These are phyloP conservation scores for Ricinus communis DNA, from an alignment of 345 rosid species.

Conservation along the genomic window DNA sequence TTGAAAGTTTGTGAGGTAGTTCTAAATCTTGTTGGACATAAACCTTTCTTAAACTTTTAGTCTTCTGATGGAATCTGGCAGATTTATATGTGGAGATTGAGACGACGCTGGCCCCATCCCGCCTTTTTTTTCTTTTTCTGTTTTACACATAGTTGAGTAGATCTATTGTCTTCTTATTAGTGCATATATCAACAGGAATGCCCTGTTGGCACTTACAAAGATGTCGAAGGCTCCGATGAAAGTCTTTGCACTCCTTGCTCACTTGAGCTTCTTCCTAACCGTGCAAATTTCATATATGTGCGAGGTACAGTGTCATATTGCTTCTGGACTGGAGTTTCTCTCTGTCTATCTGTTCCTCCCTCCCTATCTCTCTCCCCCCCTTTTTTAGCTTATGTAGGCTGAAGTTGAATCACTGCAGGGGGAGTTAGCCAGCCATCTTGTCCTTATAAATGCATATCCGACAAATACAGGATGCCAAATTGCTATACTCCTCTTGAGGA, in stretches of 20 bases:
- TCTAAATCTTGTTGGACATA: no score
- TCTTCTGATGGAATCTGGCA: no score
- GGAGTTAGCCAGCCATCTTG: conserved; percentile 69
- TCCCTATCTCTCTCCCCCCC: not conserved
- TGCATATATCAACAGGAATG: conserved; percentile 63
- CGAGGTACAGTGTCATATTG: conserved; percentile 54
- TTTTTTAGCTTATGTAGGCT: conserved; percentile 20
- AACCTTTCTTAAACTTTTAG: no score
- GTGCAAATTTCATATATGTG: conserved; percentile 74
- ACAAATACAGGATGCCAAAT: conserved; percentile 91
- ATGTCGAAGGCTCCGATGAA: conserved; percentile 80
- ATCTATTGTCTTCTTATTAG: conserved; percentile 8
- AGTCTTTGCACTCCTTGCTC: conserved; percentile 83
- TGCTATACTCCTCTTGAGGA: conserved; percentile 97
- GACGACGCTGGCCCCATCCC: not conserved
- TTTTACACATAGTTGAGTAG: not conserved
- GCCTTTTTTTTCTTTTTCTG: not conserved
- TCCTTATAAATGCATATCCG: conserved; percentile 88
- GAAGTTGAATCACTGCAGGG: conserved; percentile 52
- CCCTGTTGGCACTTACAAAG: conserved; percentile 92
- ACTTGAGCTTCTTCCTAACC: conserved; percentile 71
- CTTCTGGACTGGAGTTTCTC: conserved; percentile 2
- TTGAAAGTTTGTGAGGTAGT: no score
- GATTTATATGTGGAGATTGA: no score
- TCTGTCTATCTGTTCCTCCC: no score